Percentiles rank a stretch among this genome's conserved stretches.
These are phyloP conservation scores for Microdochium paspali DNA, from an alignment of 2,329 filamentous ascomycete species.

Conservation along the genomic window DNA sequence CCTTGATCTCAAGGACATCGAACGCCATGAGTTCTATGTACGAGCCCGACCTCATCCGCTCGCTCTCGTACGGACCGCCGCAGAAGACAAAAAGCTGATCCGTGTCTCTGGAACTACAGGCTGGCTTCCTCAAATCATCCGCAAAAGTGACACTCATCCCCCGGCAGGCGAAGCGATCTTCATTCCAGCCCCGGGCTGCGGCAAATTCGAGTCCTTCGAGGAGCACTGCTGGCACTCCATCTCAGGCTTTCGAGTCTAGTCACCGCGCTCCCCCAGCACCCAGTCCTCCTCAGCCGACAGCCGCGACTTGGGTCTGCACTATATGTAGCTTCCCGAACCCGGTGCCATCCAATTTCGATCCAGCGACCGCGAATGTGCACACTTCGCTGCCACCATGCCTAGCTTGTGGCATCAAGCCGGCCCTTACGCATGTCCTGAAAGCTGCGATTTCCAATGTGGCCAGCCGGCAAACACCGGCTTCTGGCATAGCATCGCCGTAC, in stretches of 20 bases:
- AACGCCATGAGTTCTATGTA: slow-evolving; percentile 84
- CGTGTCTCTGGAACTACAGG: slow-evolving; percentile 35
- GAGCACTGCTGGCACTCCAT: slow-evolving; percentile 35
- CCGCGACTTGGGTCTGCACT: slow-evolving; percentile 85
- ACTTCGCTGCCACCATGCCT: slow-evolving; percentile 80
- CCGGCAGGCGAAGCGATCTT: slow-evolving; percentile 62
- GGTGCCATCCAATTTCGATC: slow-evolving; percentile 88
- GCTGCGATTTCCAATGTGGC: slow-evolving; percentile 71
- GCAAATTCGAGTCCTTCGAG: slow-evolving; percentile 34
- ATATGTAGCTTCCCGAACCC: slow-evolving; percentile 95
- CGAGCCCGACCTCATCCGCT: slow-evolving; percentile 11
- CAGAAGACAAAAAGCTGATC: neutral
- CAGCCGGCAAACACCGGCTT: slow-evolving; percentile 25
- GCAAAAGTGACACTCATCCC: slow-evolving; percentile 84
- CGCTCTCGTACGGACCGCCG: too few relatives aligned
- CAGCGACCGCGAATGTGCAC: slow-evolving; percentile 66
- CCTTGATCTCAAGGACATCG: slow-evolving; percentile 82
- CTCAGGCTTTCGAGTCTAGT: slow-evolving; percentile 27
- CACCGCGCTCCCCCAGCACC: slow-evolving; percentile 2
- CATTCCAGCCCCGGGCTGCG: slow-evolving; percentile 41
- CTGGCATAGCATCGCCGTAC: slow-evolving; percentile 4
- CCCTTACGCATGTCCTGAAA: slow-evolving; percentile 73
- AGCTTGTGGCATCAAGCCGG: slow-evolving; percentile 89
- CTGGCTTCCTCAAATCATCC: slow-evolving; percentile 90
- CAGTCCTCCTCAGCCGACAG: slow-evolving; percentile 7